Evolutionary conservation across 768 basidiomycete species (phyloP).

Genomic region (Panaeolus papilionaceus): DNA sequence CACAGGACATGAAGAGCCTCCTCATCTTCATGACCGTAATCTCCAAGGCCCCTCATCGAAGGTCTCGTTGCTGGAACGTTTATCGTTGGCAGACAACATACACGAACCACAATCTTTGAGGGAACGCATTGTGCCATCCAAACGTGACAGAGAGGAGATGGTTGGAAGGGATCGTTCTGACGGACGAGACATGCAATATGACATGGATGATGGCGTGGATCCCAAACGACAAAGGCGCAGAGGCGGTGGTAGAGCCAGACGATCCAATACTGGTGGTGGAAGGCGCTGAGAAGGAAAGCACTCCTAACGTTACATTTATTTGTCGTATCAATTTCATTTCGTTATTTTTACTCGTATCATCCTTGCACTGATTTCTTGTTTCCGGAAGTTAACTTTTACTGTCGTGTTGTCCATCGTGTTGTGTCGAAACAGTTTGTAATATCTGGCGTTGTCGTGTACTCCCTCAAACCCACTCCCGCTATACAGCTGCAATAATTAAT

Average conservation of each 20-base stretch:
- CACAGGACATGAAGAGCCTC: background rate
- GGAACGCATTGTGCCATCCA: constrained; percentile 47
- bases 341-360: constrained; percentile 7
- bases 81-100: constrained; percentile 34
- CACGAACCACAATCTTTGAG: constrained; percentile 35
- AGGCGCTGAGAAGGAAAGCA: constrained; percentile 16
- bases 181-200: constrained; percentile 31
- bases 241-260: constrained; percentile 29
- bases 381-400: background rate
- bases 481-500: constrained; percentile 3
- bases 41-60: constrained; percentile 17
- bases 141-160: constrained; percentile 46
- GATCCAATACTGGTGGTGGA: constrained; percentile 25
- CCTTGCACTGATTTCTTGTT: background rate
- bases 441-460: background rate
- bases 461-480: background rate
- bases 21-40: constrained; percentile 24
- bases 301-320: background rate
- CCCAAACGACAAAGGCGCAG: constrained; percentile 39
- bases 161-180: constrained; percentile 19
- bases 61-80: constrained; percentile 41
- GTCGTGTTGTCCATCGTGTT: constrained; percentile 11
- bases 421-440: constrained; percentile 8
- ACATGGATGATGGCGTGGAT: constrained; percentile 36
- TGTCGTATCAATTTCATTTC: background rate